A percentile compares a stretch with the other conserved stretches of the same genome.
phyloP scores from a whole-genome alignment of 2,329 filamentous ascomycete species.

The Apiospora pterosperma region DNA sequence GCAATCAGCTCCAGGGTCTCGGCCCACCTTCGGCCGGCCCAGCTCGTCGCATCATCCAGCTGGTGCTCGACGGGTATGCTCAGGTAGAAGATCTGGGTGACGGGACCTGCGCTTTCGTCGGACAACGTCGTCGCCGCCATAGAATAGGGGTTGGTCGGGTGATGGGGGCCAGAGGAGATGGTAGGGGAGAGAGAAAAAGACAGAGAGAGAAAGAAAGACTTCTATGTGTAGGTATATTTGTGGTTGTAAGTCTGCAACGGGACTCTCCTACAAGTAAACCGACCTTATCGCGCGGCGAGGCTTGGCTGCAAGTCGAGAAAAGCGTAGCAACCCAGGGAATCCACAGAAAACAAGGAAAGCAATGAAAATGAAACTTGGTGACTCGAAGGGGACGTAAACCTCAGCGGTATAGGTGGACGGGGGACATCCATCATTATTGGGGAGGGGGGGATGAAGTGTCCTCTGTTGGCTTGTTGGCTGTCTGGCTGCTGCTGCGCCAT shows the following conservation, averaged over 20 bases:
- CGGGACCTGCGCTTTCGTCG: background rate
- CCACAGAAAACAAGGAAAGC: background rate
- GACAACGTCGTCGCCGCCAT: background rate
- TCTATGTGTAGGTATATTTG: no score
- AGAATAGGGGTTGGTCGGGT: background rate
- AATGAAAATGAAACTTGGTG: background rate
- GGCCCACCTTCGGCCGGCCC: background rate
- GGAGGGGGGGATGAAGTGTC: background rate
- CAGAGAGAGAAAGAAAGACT: no score
- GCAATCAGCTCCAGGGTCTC: background rate
- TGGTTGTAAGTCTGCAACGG: no score
- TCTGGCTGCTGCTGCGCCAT: no score
- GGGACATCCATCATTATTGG: background rate
- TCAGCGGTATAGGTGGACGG: background rate
- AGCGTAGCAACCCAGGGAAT: background rate
- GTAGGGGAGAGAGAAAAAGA: no score
- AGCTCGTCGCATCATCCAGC: background rate
- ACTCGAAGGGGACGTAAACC: background rate
- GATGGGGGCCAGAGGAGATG: background rate
- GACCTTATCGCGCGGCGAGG: background rate
- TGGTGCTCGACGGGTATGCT: conserved; percentile 3
- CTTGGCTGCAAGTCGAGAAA: background rate
- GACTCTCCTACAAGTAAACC: no score
- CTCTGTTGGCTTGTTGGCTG: background rate
- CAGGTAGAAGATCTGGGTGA: conserved; percentile 6